These are phyloP conservation scores for Tolypocladium tundrense DNA, from an alignment of 2,329 filamentous ascomycete species.

Conservation along the genomic window DNA sequence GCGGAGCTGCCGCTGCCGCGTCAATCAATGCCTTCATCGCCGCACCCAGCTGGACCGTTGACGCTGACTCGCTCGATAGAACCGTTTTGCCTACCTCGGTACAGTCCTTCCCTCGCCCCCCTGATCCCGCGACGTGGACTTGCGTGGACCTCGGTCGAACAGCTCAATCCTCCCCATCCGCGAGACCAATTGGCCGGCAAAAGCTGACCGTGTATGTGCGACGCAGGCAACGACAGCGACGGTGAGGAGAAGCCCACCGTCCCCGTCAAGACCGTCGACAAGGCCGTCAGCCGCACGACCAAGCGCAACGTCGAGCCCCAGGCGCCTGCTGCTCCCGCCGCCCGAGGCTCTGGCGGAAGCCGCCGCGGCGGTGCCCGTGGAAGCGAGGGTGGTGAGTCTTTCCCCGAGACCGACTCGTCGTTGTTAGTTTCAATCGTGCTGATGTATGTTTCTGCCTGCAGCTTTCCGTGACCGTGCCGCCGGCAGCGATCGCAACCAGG, in stretches of 20 bases:
- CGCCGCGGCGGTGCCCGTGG: constrained; percentile 54
- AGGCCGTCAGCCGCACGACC: constrained; percentile 59
- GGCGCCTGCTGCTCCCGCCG: constrained; percentile 50
- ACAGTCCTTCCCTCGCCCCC: constrained; percentile 30
- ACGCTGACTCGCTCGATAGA: constrained; percentile 42
- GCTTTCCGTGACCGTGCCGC: constrained; percentile 85
- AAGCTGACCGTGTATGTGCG: constrained; percentile 5
- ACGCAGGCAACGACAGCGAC: constrained; percentile 47
- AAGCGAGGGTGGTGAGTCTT: constrained; percentile 73
- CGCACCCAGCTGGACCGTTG: background rate
- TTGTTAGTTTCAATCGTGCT: background rate
- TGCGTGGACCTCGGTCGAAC: constrained; percentile 1
- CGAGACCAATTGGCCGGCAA: background rate
- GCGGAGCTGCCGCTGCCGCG: background rate
- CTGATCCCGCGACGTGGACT: constrained; percentile 4
- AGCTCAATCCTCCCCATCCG: constrained; percentile 7
- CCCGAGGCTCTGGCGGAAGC: constrained; percentile 31
- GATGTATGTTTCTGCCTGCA: constrained; percentile 22
- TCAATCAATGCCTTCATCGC: background rate
- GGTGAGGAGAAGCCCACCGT: constrained; percentile 64
- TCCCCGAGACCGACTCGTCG: background rate
- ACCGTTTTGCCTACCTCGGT: constrained; percentile 98
- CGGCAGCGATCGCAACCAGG: constrained; percentile 73
- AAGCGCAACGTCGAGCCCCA: constrained; percentile 84
- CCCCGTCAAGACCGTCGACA: constrained; percentile 84